Conservation (phyloP, 208 protist species). For the Lotmaria passim region DNA sequence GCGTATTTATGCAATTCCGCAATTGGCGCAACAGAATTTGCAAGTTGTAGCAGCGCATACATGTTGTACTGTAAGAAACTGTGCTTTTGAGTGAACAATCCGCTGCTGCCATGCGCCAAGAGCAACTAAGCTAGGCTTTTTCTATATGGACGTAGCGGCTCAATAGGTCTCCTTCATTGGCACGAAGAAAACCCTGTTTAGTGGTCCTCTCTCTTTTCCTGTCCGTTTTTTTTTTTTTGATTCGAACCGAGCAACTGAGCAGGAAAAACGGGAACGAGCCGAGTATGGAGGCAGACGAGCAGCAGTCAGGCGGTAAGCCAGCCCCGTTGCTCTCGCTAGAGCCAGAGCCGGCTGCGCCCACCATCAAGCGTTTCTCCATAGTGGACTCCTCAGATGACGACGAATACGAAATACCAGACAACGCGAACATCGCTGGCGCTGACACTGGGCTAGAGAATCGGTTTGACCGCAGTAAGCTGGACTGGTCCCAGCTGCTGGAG, state of each 20-base stretch:
- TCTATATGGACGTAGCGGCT: no score
- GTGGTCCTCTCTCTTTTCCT: no score
- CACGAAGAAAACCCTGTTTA: no score
- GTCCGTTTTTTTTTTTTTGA: not conserved
- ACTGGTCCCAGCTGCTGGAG: slow-evolving; percentile 20
- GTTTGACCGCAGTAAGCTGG: slow-evolving; percentile 12
- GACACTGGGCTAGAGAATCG: not conserved
- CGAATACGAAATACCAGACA: not conserved
- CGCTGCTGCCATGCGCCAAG: no score
- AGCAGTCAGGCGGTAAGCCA: not conserved
- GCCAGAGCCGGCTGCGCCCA: slow-evolving; percentile 6
- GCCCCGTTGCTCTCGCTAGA: not conserved
- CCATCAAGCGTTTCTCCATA: slow-evolving; percentile 36
- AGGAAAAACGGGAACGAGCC: not conserved
- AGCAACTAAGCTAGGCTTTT: no score
- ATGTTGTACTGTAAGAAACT: no score
- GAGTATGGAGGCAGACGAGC: not conserved
- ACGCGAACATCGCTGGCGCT: not conserved
- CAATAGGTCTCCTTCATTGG: no score
- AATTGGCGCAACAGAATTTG: no score
- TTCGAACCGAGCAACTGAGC: no score
- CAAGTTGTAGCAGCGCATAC: no score
- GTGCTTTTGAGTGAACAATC: no score
- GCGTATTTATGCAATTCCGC: no score
- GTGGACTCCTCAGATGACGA: slow-evolving; percentile 27